phyloP scores from a whole-genome alignment of 208 protist species.

The Spongospora subterranea region DNA sequence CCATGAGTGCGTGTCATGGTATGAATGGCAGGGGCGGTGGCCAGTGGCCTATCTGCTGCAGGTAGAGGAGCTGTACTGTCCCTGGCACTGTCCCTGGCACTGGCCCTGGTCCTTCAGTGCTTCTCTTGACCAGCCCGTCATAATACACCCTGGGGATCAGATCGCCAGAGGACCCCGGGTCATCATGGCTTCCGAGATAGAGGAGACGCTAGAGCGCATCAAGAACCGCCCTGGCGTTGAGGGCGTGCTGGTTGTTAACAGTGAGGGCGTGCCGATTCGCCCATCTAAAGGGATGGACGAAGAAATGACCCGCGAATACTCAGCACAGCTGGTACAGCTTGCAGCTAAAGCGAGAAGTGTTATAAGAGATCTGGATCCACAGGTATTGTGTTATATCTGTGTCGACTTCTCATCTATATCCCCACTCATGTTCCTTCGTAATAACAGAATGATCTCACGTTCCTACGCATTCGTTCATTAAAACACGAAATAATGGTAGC shows the following conservation, averaged over 20 bases:
- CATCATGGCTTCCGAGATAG: constrained; percentile 83
- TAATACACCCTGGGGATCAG: too few relatives aligned
- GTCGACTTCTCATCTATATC: not conserved
- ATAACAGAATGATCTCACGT: constrained; percentile 87
- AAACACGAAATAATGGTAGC: constrained; percentile 95
- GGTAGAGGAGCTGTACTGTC: too few relatives aligned
- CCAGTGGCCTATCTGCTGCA: too few relatives aligned
- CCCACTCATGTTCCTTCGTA: not conserved
- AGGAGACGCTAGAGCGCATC: constrained; percentile 94
- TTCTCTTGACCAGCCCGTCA: too few relatives aligned
- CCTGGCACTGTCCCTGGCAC: too few relatives aligned
- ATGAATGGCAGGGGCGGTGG: too few relatives aligned
- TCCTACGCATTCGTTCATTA: constrained; percentile 88
- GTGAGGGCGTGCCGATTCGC: constrained; percentile 73
- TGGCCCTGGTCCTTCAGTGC: too few relatives aligned
- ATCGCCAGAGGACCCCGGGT: too few relatives aligned
- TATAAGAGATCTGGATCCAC: constrained; percentile 88
- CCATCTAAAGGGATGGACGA: constrained; percentile 55
- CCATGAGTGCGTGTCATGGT: too few relatives aligned
- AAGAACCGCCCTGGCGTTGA: constrained; percentile 88
- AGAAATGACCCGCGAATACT: constrained; percentile 84
- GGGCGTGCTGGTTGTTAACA: constrained; percentile 92
- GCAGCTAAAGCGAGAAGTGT: constrained; percentile 85
- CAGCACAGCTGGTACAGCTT: constrained; percentile 88
- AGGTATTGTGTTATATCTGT: constrained; percentile 48